Evolutionary conservation across 352 stramenopile genomes (phyloP), one percentile per base, ranked within the genome.

Genomic region (Phytopythium boreale): DNA sequence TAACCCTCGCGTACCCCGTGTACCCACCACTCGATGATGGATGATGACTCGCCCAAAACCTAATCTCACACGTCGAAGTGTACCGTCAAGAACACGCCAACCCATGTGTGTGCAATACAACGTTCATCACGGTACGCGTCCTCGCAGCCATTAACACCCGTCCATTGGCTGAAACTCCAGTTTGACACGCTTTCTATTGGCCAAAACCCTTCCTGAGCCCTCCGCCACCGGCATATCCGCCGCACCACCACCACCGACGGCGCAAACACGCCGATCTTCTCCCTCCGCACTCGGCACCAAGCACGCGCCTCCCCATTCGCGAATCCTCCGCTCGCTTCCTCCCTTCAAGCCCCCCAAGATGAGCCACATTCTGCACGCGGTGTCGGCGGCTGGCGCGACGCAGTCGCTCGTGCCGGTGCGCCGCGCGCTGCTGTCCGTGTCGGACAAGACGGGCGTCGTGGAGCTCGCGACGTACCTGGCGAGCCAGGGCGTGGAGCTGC

Each of bases 381-480:
- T 93, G 64, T 76, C 81, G 52, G 88, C 79, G 34, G 55, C 55
- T 4, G 72, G 72, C 60, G 69, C 79, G 39, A 76, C 77, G 50
- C 73, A 74, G 34, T 92, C 82, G 63, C 72, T 98, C 58, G 89
- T 99, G 62, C 92, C 90, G 62, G 93, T 99, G 68, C 93, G 88
- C 53, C 93, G 98, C 63, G 97, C 97, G 59, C 82, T 99, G 59
- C 88, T 99, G 22, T 99, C 93, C 29, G 98, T 99, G n/a, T 99
- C 93, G 27, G 97, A 99, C 87, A 99, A 99, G 81, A 97, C 90
- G 17, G 96, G 97, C 51, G 90, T 99, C 61, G 88, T 99, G 47
- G 96, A 99, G 56, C 87, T 99, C 34, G 97, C 95, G 68, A 96
- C 87, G 62, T 98, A 93, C 69, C 89, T 99, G 29, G 86, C 79